A percentile compares a stretch with the other conserved stretches of the same genome.
These are phyloP conservation scores for Fusarium poae DNA, from an alignment of 2,329 filamentous ascomycete species.

Conservation along the genomic window DNA sequence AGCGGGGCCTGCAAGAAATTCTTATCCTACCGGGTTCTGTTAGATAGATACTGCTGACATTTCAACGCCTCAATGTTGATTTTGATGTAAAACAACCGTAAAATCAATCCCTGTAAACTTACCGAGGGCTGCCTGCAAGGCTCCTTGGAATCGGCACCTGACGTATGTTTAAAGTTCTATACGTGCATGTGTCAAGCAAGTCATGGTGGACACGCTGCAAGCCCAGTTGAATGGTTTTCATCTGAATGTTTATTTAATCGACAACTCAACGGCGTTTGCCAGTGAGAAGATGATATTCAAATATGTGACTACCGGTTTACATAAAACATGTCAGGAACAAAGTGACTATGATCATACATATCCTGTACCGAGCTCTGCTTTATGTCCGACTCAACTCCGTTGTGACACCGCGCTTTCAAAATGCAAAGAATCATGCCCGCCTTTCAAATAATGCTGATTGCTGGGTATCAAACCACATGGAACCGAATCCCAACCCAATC, in stretches of 20 bases:
- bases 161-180: not conserved
- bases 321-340: constrained; percentile 29
- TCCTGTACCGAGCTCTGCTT: constrained; percentile 23
- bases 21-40: constrained; percentile 80
- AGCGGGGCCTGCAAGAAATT: constrained; percentile 82
- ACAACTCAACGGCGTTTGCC: constrained; percentile 3
- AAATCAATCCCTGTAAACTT: not conserved
- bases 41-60: constrained; percentile 98
- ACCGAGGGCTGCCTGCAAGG: not conserved
- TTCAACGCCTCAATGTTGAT: not conserved
- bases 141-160: too few species aligned
- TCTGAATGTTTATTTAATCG: not conserved
- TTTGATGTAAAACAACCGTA: not conserved
- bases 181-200: not conserved
- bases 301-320: constrained; percentile 38
- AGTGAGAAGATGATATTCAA: constrained; percentile 35
- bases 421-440: constrained; percentile 47
- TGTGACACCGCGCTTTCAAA: constrained; percentile 47
- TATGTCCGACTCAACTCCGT: constrained; percentile 43
- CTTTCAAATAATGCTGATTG: constrained; percentile 50
- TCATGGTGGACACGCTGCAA: not conserved
- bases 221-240: not conserved
- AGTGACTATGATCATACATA: constrained; percentile 24
- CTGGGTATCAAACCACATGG: constrained; percentile 53
- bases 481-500: constrained; percentile 30